Evolutionary conservation across 2,329 filamentous ascomycete genomes (phyloP).

Genomic region (Karstenula rhodostoma): DNA sequence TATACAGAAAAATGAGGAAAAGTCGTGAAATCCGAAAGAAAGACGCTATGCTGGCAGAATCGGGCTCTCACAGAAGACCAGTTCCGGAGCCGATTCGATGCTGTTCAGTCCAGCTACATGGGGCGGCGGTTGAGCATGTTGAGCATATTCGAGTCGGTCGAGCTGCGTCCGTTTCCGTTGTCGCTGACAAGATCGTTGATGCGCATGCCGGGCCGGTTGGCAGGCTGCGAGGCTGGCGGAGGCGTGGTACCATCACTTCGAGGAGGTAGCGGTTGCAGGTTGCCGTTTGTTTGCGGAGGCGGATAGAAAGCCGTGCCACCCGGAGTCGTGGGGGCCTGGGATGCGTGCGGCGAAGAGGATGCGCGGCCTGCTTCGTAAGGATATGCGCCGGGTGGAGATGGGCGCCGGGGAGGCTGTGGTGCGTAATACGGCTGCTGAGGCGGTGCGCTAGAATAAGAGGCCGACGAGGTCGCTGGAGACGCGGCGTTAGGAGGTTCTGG

Average conservation of each 20-base stretch:
- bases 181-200: constrained; percentile 53
- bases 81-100: constrained; percentile 32
- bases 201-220: constrained; percentile 51
- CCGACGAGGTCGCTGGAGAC: constrained; percentile 54
- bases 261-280: constrained; percentile 45
- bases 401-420: constrained; percentile 48
- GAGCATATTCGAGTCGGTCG: constrained; percentile 54
- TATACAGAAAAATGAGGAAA: constrained; percentile 18
- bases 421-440: constrained; percentile 53
- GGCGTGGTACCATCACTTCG: constrained; percentile 52
- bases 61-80: constrained; percentile 39
- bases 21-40: constrained; percentile 5
- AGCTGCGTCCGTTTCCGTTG: constrained; percentile 48
- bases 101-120: constrained; percentile 34
- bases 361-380: constrained; percentile 52
- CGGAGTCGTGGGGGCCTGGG: constrained; percentile 48
- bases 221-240: constrained; percentile 43
- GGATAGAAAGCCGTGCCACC: constrained; percentile 42
- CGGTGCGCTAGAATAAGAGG: constrained; percentile 50
- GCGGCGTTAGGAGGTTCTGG: constrained; percentile 55
- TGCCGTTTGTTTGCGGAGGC: constrained; percentile 39
- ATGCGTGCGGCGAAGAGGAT: constrained; percentile 53
- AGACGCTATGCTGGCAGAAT: constrained; percentile 6
- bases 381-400: constrained; percentile 54
- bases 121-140: constrained; percentile 52